Evolutionary conservation across 306 rosid genomes (phyloP).

Genomic region (Sindora glabra): DNA sequence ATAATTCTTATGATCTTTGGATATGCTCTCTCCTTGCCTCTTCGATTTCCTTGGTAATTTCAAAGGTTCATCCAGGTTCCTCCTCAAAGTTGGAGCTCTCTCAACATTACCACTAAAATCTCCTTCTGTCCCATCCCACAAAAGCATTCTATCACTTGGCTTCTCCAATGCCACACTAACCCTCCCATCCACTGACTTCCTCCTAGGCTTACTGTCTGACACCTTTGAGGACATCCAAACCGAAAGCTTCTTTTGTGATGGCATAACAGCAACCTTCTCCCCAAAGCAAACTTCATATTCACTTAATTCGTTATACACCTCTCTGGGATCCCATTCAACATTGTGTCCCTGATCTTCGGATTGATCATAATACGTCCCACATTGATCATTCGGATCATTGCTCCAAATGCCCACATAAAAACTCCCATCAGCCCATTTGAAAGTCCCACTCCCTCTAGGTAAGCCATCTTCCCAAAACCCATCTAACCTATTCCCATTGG

Average conservation of each 20-base stretch:
- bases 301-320: slow-evolving; percentile 31
- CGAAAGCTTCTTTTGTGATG: slow-evolving; percentile 58
- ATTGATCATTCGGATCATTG: slow-evolving; percentile 41
- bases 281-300: slow-evolving; percentile 35
- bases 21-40: slow-evolving; percentile 70
- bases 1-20: slow-evolving; percentile 84
- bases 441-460: slow-evolving; percentile 82
- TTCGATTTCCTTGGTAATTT: slow-evolving; percentile 32
- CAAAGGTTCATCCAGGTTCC: no score
- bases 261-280: slow-evolving; percentile 54
- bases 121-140: no score
- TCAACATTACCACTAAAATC: no score
- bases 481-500: slow-evolving; percentile 64
- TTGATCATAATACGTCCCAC: slow-evolving; percentile 57
- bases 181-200: slow-evolving; percentile 29
- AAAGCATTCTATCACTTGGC: no score
- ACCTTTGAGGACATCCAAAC: slow-evolving; percentile 28
- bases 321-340: slow-evolving; percentile 62
- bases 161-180: no score
- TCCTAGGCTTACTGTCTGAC: slow-evolving; percentile 7
- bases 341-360: slow-evolving; percentile 16
- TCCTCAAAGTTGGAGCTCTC: slow-evolving; percentile 25
- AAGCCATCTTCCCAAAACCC: slow-evolving; percentile 80
- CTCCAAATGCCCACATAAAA: slow-evolving; percentile 77
- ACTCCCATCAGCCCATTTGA: slow-evolving; percentile 59